phyloP scores from a whole-genome alignment of 345 rosid genomes.

The Eucalyptus brandiana region DNA sequence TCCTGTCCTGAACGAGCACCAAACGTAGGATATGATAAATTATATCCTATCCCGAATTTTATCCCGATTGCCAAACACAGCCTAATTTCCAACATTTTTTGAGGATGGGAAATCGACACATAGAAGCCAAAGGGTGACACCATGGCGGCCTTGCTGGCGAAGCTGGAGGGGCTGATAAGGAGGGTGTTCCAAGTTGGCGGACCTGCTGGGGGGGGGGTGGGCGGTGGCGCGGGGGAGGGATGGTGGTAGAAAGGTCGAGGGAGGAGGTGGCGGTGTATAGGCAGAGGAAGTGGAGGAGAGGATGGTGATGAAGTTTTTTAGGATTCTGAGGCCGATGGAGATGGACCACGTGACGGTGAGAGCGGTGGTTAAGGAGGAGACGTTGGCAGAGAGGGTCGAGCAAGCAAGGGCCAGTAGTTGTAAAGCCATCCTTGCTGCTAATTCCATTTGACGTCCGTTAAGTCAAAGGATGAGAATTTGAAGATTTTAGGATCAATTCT shows the following conservation, averaged over 20 bases:
- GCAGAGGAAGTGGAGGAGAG: constrained; percentile 32
- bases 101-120: constrained; percentile 15
- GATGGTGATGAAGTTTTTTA: constrained; percentile 66
- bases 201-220: constrained; percentile 22
- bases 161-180: constrained; percentile 53
- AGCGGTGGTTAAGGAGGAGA: no score
- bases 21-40: no score
- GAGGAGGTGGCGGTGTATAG: constrained; percentile 82
- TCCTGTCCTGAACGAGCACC: no score
- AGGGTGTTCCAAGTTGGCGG: constrained; percentile 53
- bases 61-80: no score
- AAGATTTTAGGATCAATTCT: no score
- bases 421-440: no score
- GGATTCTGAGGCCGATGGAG: constrained; percentile 85
- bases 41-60: no score
- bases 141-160: constrained; percentile 69
- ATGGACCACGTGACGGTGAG: constrained; percentile 82
- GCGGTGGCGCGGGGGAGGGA: constrained; percentile 23
- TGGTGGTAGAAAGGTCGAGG: constrained; percentile 68
- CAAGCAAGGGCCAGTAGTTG: no score
- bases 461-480: no score
- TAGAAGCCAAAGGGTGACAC: constrained; percentile 71
- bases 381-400: no score
- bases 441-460: no score
- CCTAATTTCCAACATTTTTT: not conserved